phyloP scores from a whole-genome alignment of 2,329 filamentous ascomycete species.

The Leptographium radiaticola region DNA sequence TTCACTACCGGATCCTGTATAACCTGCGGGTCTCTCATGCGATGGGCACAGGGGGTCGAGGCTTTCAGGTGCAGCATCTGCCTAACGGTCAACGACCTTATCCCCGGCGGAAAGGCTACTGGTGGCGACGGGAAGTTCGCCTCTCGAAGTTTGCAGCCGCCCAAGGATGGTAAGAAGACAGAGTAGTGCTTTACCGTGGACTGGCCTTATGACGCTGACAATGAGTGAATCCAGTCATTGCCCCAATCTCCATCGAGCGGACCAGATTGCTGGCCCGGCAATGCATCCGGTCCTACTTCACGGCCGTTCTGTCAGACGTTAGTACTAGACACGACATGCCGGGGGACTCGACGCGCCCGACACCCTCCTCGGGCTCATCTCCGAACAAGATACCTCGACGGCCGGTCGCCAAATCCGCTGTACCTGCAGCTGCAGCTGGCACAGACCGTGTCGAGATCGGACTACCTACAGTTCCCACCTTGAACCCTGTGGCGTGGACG shows the following conservation, averaged over 20 bases:
- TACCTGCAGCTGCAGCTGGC: background rate
- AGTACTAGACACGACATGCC: background rate
- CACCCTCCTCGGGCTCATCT: background rate
- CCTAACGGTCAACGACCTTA: constrained; percentile 71
- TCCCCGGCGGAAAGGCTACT: constrained; percentile 20
- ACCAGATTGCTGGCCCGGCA: constrained; percentile 37
- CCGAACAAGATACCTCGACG: background rate
- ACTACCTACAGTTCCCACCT: background rate
- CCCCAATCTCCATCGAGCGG: constrained; percentile 42
- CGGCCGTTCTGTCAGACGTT: constrained; percentile 3
- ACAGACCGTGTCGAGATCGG: background rate
- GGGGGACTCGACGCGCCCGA: background rate
- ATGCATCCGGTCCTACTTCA: constrained; percentile 26
- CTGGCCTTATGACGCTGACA: background rate
- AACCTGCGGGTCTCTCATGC: constrained; percentile 69
- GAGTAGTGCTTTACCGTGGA: background rate
- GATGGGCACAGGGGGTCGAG: constrained; percentile 61
- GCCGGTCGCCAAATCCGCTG: background rate
- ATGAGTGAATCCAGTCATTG: background rate
- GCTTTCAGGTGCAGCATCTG: constrained; percentile 77
- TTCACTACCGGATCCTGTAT: constrained; percentile 64
- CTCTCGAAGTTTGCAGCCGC: too few relatives aligned
- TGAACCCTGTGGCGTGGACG: background rate
- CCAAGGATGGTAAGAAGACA: background rate
- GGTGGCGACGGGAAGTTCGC: background rate